Evolutionary conservation across 2,329 filamentous ascomycete species (phyloP), one percentile per base, ranked within the genome.

Genomic region (Scedosporium boydii): DNA sequence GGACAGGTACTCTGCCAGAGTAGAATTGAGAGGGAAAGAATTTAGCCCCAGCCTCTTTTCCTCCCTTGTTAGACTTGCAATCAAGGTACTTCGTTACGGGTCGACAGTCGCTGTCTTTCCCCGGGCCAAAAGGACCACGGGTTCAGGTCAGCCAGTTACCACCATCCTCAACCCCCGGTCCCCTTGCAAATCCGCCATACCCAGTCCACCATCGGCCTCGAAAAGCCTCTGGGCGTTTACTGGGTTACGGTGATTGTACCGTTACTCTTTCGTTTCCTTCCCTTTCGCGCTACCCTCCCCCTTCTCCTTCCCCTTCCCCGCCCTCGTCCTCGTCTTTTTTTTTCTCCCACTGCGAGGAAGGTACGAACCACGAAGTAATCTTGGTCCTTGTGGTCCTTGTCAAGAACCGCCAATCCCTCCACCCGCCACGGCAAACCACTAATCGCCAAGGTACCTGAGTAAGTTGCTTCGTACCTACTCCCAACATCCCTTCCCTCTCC

Each of bases 111-210:
- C 57, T 59, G 26, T 29, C n/a, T 44, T 59, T 44, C 38, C 59
- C 59, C 59, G 27, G 46, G 18, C 48, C 59, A 53, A 61, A 58
- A 61, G 59, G 59, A 48, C 59, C 59, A 61, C 59, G 46, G 29
- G 46, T 61, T 18, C 59, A 61, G 46, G 34, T 29, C 59, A 48
- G 59, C 59, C 59, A 61, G 59, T 46, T 12, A 55, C 59, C 42
- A 42, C 41, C 46, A 29, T 44, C 58, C 58, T 48, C 44, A 48
- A 60, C 44, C 59, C 59, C 58, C 46, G 59, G 21, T 23, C 58
- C 59, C 46, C 46, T 61, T 61, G 59, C 59, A 41, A 61, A 56
- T 21, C 26, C 26, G 21, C 44, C 59, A 48, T 53, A 46, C 46
- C 29, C 14, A 27, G 21, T 29, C 44, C 42, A 51, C 42, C 51